These are phyloP conservation scores for Phanerochaete carnosa DNA, from an alignment of 768 basidiomycete species.

Conservation along the genomic window DNA sequence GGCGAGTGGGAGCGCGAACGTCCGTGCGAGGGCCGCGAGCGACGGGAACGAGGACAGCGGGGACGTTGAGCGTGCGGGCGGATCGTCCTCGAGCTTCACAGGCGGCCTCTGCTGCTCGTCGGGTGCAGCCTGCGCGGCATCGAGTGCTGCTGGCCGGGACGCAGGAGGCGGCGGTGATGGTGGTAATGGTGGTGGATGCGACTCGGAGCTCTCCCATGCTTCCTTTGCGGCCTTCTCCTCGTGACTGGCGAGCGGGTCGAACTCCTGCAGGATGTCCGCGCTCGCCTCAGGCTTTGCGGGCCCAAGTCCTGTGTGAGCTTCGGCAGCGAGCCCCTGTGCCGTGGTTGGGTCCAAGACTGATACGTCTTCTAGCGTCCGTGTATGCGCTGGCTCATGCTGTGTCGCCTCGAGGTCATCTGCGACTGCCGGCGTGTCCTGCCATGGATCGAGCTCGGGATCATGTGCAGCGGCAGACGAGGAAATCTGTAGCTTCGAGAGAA, in stretches of 20 bases:
- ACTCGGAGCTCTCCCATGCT: conserved; percentile 63
- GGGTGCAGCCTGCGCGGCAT: too few species aligned
- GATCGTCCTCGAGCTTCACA: conserved; percentile 1
- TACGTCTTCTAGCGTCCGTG: conserved; percentile 37
- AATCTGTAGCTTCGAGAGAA: not conserved
- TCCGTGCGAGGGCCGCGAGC: conserved; percentile 62
- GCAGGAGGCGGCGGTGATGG: not conserved
- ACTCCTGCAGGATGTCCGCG: conserved; percentile 49
- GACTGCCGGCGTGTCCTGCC: not conserved
- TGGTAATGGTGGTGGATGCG: conserved; percentile 50
- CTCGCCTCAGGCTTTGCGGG: conserved; percentile 17
- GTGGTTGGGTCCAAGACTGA: conserved; percentile 38
- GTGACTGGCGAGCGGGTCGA: conserved; percentile 61
- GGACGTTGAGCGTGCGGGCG: conserved; percentile 25
- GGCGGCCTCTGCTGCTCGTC: conserved; percentile 31
- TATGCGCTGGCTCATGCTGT: conserved; percentile 3
- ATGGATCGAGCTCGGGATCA: conserved; percentile 1
- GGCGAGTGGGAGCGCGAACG: conserved; percentile 52
- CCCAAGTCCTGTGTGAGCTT: conserved; percentile 8
- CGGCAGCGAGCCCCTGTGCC: conserved; percentile 34
- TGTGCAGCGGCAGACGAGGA: not conserved
- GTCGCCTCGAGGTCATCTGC: not conserved
- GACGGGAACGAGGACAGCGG: conserved; percentile 54
- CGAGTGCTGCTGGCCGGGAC: not conserved
- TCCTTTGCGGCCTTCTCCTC: conserved; percentile 59